Evolutionary conservation across 1,139 yeast genomes (phyloP).

Genomic region (Pneumocystis jirovecii): DNA sequence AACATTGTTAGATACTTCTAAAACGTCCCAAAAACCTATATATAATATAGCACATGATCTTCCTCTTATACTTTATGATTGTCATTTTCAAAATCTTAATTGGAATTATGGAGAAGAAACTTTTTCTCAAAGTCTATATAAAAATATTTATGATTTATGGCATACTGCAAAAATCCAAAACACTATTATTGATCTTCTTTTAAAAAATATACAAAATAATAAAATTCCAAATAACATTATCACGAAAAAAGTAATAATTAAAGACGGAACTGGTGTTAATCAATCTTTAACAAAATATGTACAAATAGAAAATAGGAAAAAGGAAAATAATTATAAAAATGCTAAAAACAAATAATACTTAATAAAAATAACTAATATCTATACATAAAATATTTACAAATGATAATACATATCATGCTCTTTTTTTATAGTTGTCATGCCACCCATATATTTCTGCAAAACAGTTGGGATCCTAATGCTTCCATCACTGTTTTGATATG

Average conservation of each 20-base stretch:
- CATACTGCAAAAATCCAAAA: neutral
- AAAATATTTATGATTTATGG: neutral
- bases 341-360: neutral
- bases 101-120: constrained; percentile 34
- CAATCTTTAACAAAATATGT: neutral
- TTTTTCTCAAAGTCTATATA: constrained; percentile 1
- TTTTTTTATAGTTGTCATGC: neutral
- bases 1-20: constrained; percentile 43
- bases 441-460: neutral
- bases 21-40: constrained; percentile 54
- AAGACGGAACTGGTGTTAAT: neutral
- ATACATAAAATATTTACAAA: neutral
- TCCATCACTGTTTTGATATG: constrained; percentile 45
- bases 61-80: constrained; percentile 80
- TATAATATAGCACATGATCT: constrained; percentile 85
- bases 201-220: neutral
- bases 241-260: neutral
- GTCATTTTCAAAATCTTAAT: constrained; percentile 53
- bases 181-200: neutral
- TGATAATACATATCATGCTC: neutral
- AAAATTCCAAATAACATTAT: neutral
- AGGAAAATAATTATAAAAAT: neutral
- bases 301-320: neutral
- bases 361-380: neutral
- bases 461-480: neutral